Evolutionary conservation across 148 eudicot genomes (phyloP), one percentile per base, ranked within the genome.

Genomic region (Amaranthus hypochondriacus): DNA sequence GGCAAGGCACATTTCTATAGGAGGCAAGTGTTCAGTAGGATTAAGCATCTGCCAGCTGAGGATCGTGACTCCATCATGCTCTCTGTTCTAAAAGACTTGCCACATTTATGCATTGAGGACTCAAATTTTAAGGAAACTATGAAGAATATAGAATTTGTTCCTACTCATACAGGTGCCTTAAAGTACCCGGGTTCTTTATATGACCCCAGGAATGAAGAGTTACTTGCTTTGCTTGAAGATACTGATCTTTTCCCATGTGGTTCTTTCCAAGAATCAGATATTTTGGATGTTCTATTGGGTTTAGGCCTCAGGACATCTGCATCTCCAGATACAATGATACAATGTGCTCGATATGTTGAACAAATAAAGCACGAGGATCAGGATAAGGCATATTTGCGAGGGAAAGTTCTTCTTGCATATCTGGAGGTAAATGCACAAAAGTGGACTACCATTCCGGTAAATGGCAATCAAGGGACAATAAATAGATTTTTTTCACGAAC

Each of bases 131-230:
- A 76, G 82, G 99, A 89, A 67, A 69, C 53, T 81, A 65, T 95
- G 81, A 90, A 81, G 79, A 87, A 80, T 76, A 77, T 90, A 73
- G 91, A 89, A 70, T 95, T 95, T 84, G 84, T 95, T 56, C 92
- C 96, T 68, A 90, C 97, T 11, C 73, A 75, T 79, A 79, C 73
- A 67, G 97, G 99, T 71, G 85, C 77, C 21, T 51, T 84, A 68
- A 90, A 85, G 81, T 80, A 87, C 75, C 94, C 99, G 4, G 62
- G 81, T 55, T 83, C 77, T 75, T 76, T 95, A 65, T 90, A 92
- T 79, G 99, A 95, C 86, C 99, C 99, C 76, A 89, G 99, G 51
- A 92, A 87, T 77, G 99, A 95, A 69, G 99, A 95, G 81, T 76
- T 95, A 51, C 86, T 77, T 77, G 92, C 88, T 76, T 86, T 95